Percentiles rank a stretch among this genome's conserved stretches.
phyloP scores from a whole-genome alignment of 495 filamentous ascomycete genomes.

The Chaetomium fimeti region DNA sequence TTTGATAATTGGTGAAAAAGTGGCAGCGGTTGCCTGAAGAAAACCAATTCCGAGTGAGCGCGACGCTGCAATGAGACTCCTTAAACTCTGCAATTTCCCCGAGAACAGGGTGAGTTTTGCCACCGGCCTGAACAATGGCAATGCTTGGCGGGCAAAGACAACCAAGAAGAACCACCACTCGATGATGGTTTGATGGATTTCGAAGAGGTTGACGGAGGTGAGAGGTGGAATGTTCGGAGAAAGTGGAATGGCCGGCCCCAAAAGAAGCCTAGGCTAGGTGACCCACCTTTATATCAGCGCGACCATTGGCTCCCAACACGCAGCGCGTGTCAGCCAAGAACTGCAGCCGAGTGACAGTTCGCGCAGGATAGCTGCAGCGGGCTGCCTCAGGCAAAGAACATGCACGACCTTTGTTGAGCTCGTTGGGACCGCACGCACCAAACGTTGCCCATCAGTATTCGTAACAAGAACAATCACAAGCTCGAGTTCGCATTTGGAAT shows the following conservation, averaged over 20 bases:
- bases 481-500: too few relatives aligned
- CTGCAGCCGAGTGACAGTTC: background rate
- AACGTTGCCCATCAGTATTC: too few relatives aligned
- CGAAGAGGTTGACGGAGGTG: slow-evolving; percentile 12
- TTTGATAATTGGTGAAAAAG: background rate
- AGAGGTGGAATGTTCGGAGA: slow-evolving; percentile 22
- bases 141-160: slow-evolving; percentile 13
- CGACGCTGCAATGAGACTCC: slow-evolving; percentile 4
- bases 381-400: background rate
- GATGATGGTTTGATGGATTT: slow-evolving; percentile 14
- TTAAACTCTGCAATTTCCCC: slow-evolving; percentile 1
- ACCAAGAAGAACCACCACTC: slow-evolving; percentile 18
- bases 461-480: too few relatives aligned
- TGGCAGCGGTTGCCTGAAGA: slow-evolving; percentile 20
- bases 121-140: background rate
- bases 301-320: slow-evolving; percentile 9
- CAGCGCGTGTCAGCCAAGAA: slow-evolving; percentile 26
- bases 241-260: slow-evolving; percentile 17
- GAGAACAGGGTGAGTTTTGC: background rate
- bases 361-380: background rate
- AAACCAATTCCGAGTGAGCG: slow-evolving; percentile 14
- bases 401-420: too few relatives aligned
- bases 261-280: slow-evolving; percentile 17
- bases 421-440: too few relatives aligned
- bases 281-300: slow-evolving; percentile 9